Percentiles rank a stretch among this genome's conserved stretches.
These are phyloP conservation scores for Alternaria dauci DNA, from an alignment of 2,329 filamentous ascomycete species.

Conservation along the genomic window DNA sequence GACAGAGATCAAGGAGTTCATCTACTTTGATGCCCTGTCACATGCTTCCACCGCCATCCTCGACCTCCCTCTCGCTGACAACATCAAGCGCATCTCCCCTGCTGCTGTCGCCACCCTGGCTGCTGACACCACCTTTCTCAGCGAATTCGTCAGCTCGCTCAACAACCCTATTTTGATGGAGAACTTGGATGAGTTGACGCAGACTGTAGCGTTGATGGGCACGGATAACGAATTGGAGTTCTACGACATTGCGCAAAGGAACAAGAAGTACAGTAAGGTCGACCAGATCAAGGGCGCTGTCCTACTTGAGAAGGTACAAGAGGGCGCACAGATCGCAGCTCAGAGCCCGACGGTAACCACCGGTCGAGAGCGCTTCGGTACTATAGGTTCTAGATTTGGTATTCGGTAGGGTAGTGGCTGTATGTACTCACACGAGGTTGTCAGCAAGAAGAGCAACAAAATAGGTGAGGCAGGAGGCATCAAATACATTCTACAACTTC, in stretches of 20 bases:
- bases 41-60: conserved; percentile 89
- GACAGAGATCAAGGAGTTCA: conserved; percentile 93
- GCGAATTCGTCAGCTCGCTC: conserved; percentile 84
- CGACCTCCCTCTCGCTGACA: conserved; percentile 76
- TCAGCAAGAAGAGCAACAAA: neutral
- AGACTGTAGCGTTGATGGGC: conserved; percentile 89
- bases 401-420: conserved; percentile 21
- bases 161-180: conserved; percentile 88
- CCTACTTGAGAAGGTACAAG: conserved; percentile 78
- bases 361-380: conserved; percentile 46
- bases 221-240: conserved; percentile 94
- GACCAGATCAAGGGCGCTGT: conserved; percentile 89
- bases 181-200: conserved; percentile 90
- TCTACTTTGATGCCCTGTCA: conserved; percentile 94
- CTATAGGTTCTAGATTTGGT: conserved; percentile 46
- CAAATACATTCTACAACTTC: neutral
- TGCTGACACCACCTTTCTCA: conserved; percentile 83
- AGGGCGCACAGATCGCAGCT: conserved; percentile 46
- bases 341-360: conserved; percentile 44
- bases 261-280: conserved; percentile 93
- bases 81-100: conserved; percentile 86
- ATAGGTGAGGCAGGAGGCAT: neutral
- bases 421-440: neutral
- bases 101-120: conserved; percentile 83
- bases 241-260: conserved; percentile 87